Conservation (phyloP, 2,329 filamentous ascomycete species). For the Aspergillus sp. region DNA sequence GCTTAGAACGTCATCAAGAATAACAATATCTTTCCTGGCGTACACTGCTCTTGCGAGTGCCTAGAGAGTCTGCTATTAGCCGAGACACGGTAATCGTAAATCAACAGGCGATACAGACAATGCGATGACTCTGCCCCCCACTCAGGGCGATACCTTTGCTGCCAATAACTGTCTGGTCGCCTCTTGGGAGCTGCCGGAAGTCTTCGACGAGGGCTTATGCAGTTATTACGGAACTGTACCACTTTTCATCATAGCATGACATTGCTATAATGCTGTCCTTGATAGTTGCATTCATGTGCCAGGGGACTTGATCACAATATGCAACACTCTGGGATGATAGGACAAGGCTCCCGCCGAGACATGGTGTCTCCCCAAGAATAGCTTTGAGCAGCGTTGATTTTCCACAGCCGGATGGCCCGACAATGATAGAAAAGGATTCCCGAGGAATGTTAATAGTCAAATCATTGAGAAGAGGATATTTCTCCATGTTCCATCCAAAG, state of each 20-base stretch:
- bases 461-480: conserved; percentile 41
- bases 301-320: conserved; percentile 44
- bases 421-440: conserved; percentile 48
- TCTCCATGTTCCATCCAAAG: conserved; percentile 49
- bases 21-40: conserved; percentile 47
- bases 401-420: conserved; percentile 54
- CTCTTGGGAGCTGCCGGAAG: conserved; percentile 39
- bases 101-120: conserved; percentile 34
- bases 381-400: conserved; percentile 53
- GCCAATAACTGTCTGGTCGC: conserved; percentile 49
- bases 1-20: conserved; percentile 55
- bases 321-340: conserved; percentile 34
- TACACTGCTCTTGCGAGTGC: conserved; percentile 56
- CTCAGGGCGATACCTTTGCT: conserved; percentile 53
- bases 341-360: conserved; percentile 33
- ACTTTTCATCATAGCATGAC: conserved; percentile 35
- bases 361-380: conserved; percentile 45
- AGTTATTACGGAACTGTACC: conserved; percentile 38
- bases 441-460: conserved; percentile 43
- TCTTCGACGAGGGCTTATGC: conserved; percentile 42
- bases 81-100: background rate
- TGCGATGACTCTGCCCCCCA: conserved; percentile 54
- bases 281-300: conserved; percentile 43
- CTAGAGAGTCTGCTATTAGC: conserved; percentile 11
- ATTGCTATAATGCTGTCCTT: conserved; percentile 41